A percentile compares a stretch with the other conserved stretches of the same genome.
Conservation (phyloP, 768 basidiomycete genomes). For the Boletus sp. region DNA sequence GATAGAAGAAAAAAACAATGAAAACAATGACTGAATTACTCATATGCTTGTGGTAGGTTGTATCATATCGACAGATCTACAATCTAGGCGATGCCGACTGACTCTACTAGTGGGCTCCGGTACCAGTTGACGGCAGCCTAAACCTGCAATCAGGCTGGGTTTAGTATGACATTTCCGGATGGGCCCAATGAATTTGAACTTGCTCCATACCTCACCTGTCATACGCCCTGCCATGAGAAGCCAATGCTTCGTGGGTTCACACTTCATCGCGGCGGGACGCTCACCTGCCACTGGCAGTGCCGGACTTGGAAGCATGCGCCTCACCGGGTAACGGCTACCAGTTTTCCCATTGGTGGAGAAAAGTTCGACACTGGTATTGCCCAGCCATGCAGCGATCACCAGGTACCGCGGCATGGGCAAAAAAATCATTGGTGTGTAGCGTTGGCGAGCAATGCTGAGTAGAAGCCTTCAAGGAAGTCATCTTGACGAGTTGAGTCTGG, state of each 20-base stretch:
- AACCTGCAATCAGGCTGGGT: neutral
- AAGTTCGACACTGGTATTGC: neutral
- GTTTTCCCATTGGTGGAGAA: constrained; percentile 11
- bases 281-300: too few species aligned
- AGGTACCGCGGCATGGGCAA: neutral
- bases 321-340: constrained; percentile 24
- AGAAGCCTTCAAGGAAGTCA: neutral
- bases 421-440: neutral
- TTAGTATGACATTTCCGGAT: constrained; percentile 18
- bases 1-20: too few species aligned
- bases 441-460: neutral
- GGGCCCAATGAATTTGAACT: constrained; percentile 5
- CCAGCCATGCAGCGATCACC: neutral
- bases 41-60: neutral
- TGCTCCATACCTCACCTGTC: constrained; percentile 4
- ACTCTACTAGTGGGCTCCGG: constrained; percentile 1
- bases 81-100: constrained; percentile 13
- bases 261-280: constrained; percentile 9
- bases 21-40: neutral
- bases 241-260: constrained; percentile 15
- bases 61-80: constrained; percentile 15
- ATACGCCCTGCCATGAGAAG: constrained; percentile 12
- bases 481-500: neutral
- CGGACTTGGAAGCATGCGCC: constrained; percentile 18
- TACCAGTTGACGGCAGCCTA: constrained; percentile 12